Evolutionary conservation across 257 asterid species (phyloP).

Genomic region (Cinchona pubescens): DNA sequence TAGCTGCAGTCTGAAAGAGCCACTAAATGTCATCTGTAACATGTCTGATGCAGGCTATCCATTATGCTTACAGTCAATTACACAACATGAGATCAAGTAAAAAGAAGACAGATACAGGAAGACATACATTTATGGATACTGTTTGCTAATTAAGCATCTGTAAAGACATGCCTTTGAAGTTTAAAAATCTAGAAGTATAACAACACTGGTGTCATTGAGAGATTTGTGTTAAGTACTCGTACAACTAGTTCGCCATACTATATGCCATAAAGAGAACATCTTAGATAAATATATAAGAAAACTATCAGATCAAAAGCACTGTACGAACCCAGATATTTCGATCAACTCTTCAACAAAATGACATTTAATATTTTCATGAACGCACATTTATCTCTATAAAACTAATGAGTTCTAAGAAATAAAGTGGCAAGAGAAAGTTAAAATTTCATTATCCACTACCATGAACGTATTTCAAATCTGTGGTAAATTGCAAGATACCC

Average conservation of each 20-base stretch:
- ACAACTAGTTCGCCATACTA: neutral
- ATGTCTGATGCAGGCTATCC: neutral
- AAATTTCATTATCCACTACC: neutral
- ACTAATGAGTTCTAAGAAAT: neutral
- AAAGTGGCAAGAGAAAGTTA: neutral
- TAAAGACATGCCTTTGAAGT: neutral
- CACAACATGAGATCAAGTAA: neutral
- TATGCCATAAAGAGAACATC: neutral
- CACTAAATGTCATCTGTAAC: constrained; percentile 4
- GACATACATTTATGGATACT: neutral
- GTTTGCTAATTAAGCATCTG: neutral
- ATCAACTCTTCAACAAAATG: neutral
- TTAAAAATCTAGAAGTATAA: neutral
- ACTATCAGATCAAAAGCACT: neutral
- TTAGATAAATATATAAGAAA: no score
- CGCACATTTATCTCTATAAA: neutral
- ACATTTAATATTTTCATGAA: neutral
- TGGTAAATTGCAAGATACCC: neutral
- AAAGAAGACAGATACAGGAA: neutral
- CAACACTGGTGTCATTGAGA: constrained; percentile 1
- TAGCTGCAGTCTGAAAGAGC: constrained; percentile 44
- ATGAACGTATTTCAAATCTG: neutral
- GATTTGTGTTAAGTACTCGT: neutral
- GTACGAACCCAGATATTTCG: neutral
- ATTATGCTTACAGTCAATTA: neutral